A percentile compares a stretch with the other conserved stretches of the same genome.
phyloP scores from a whole-genome alignment of 768 basidiomycete genomes.

The Trametopsis cervina region DNA sequence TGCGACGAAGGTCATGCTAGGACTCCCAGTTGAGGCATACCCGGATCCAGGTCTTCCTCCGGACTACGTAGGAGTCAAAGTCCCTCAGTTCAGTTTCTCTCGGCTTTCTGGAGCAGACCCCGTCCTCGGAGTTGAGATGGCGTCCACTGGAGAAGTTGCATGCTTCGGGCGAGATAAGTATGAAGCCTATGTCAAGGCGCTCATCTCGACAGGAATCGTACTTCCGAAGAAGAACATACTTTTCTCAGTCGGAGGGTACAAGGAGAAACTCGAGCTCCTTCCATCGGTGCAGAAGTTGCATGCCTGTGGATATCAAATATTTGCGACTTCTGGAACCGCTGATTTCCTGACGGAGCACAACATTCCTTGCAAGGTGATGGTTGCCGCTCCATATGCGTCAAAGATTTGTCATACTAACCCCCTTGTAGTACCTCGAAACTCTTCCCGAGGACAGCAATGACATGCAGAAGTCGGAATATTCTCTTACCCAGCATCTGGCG shows the following conservation, averaged over 20 bases:
- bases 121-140: slow-evolving; percentile 98
- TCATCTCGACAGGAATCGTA: slow-evolving; percentile 93
- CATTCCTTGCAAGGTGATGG: slow-evolving; percentile 85
- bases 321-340: slow-evolving; percentile 94
- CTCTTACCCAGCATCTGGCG: slow-evolving; percentile 91
- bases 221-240: slow-evolving; percentile 96
- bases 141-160: slow-evolving; percentile 97
- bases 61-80: slow-evolving; percentile 98
- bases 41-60: slow-evolving; percentile 81
- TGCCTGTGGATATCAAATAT: slow-evolving; percentile 89
- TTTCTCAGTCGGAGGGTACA: slow-evolving; percentile 93
- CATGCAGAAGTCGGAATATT: slow-evolving; percentile 94
- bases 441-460: slow-evolving; percentile 68
- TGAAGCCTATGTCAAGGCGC: slow-evolving; percentile 95
- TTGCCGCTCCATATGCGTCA: slow-evolving; percentile 2
- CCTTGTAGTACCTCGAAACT: slow-evolving; percentile 87
- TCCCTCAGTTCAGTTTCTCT: slow-evolving; percentile 99
- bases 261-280: slow-evolving; percentile 94
- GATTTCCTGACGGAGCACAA: slow-evolving; percentile 98
- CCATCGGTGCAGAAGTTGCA: slow-evolving; percentile 95
- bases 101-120: slow-evolving; percentile 96
- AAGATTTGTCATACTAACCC: not conserved
- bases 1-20: slow-evolving; percentile 98
- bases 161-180: slow-evolving; percentile 98
- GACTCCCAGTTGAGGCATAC: slow-evolving; percentile 81